Percentiles rank a stretch among this genome's conserved stretches.
Conservation (phyloP, 306 rosid genomes). For the Lathyrus sativus region DNA sequence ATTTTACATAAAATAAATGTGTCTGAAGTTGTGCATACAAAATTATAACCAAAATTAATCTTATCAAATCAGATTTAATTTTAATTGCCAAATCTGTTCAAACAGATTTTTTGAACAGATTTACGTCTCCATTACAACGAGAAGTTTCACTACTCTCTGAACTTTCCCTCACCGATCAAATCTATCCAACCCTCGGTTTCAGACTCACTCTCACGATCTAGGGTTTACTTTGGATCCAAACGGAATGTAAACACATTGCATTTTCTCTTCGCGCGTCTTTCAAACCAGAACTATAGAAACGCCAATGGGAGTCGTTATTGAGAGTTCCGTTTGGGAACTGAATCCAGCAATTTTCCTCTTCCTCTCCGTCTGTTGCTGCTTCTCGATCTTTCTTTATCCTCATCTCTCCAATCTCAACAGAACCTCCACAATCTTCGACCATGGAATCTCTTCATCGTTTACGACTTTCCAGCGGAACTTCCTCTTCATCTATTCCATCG, state of each 20-base stretch:
- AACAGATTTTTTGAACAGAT: background rate
- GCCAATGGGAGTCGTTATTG: constrained; percentile 77
- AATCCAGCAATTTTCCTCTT: constrained; percentile 62
- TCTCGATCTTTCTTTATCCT: constrained; percentile 62
- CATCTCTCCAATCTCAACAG: constrained; percentile 49
- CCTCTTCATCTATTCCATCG: constrained; percentile 68
- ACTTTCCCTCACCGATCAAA: constrained; percentile 19
- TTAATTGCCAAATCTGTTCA: background rate
- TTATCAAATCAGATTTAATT: too few species aligned
- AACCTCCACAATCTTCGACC: constrained; percentile 66
- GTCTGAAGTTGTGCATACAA: too few species aligned
- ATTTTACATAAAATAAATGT: too few species aligned
- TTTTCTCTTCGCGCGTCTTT: constrained; percentile 4
- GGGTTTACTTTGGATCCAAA: constrained; percentile 44
- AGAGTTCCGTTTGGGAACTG: constrained; percentile 81
- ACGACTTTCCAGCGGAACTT: constrained; percentile 72
- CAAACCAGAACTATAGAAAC: constrained; percentile 27
- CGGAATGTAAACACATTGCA: constrained; percentile 16
- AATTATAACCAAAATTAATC: too few species aligned
- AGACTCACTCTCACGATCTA: constrained; percentile 37
- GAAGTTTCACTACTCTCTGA: constrained; percentile 2
- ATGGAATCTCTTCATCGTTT: constrained; percentile 67
- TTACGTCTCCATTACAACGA: background rate
- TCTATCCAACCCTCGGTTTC: constrained; percentile 7
- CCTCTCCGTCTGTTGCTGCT: constrained; percentile 64